Evolutionary conservation across 805 yeast species (phyloP), one percentile per base, ranked within the genome.

Genomic region (Nakazawaea ambrosiae): DNA sequence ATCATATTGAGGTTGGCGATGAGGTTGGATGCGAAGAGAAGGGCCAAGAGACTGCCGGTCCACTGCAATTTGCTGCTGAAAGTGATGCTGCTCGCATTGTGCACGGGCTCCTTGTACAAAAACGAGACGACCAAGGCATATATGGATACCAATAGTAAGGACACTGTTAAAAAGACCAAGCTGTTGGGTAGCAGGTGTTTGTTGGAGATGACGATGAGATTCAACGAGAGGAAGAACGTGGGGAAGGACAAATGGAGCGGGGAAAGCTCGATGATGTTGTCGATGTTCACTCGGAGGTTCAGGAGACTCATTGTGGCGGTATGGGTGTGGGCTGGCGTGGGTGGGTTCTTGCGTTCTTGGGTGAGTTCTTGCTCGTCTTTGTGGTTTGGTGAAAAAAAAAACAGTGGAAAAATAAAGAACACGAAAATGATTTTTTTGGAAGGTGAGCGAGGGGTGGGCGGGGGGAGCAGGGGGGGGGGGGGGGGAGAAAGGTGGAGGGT

Each of bases 161-260:
- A 23, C 12, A 32, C 29, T 24, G 28, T 20, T 22, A 20, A 15
- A 17, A 19, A 26, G 17, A 33, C 7, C n/a, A n/a, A n/a, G n/a
- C n/a, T n/a, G n/a, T n/a, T n/a, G n/a, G n/a, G n/a, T n/a, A n/a
- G n/a, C n/a, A n/a, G n/a, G n/a, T n/a, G n/a, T 5, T 17, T 33
- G 27, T 22, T 11, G 7, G 20, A 16, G 31, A 25, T 36, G 31
- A 45, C 40, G 7, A 56, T 47, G 11, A 57, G 40, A 4, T 52
- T 50, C 30, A 55, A 45, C 2, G 65, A 59, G 11, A 55, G 49
- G 28, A 54, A 41, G 12, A 61, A 42, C 0, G 61, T 55, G 11
- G 66, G 65, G 8, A 61, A 39, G 1, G 64, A 49, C 31, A 61
- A 35, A 29, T 55, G 55, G 22, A 58, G 36, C 5, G 66, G 66